Evolutionary conservation across 2,329 filamentous ascomycete species (phyloP).

Genomic region (Scytalidium sp.): DNA sequence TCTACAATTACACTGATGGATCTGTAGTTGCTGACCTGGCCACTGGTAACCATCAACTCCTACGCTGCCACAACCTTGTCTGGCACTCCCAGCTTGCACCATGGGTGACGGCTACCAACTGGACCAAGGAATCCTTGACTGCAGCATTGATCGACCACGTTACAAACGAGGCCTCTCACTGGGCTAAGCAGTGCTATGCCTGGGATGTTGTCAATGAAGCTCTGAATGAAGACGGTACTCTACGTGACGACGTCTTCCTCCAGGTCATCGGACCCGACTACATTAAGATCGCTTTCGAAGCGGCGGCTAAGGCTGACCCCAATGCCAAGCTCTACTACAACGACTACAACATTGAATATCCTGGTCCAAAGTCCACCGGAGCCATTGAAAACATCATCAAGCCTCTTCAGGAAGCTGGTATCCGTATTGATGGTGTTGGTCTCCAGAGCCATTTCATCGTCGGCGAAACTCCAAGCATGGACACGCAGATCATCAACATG

Average conservation of each 20-base stretch:
- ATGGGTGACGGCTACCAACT: constrained; percentile 43
- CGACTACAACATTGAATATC: constrained; percentile 60
- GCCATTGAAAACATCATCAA: constrained; percentile 41
- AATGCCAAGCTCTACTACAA: constrained; percentile 60
- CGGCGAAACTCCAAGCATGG: constrained; percentile 43
- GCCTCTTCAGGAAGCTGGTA: constrained; percentile 42
- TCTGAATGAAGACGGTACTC: constrained; percentile 54
- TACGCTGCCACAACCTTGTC: constrained; percentile 61
- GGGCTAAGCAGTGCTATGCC: constrained; percentile 55
- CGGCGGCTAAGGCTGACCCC: constrained; percentile 51
- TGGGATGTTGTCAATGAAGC: constrained; percentile 69
- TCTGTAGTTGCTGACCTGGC: constrained; percentile 51
- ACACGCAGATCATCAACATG: constrained; percentile 41
- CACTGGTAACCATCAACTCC: constrained; percentile 43
- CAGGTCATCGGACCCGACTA: constrained; percentile 53
- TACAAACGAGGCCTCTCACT: constrained; percentile 53
- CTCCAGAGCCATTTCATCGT: constrained; percentile 60
- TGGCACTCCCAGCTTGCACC: constrained; percentile 51
- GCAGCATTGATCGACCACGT: constrained; percentile 58
- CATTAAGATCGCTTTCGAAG: constrained; percentile 55
- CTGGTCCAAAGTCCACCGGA: constrained; percentile 42
- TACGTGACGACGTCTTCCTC: constrained; percentile 51
- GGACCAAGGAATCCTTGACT: constrained; percentile 55
- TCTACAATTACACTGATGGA: constrained; percentile 56
- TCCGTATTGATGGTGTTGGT: constrained; percentile 61